Evolutionary conservation across 352 stramenopile genomes (phyloP).

Genomic region (Phytopythium mirpurense): DNA sequence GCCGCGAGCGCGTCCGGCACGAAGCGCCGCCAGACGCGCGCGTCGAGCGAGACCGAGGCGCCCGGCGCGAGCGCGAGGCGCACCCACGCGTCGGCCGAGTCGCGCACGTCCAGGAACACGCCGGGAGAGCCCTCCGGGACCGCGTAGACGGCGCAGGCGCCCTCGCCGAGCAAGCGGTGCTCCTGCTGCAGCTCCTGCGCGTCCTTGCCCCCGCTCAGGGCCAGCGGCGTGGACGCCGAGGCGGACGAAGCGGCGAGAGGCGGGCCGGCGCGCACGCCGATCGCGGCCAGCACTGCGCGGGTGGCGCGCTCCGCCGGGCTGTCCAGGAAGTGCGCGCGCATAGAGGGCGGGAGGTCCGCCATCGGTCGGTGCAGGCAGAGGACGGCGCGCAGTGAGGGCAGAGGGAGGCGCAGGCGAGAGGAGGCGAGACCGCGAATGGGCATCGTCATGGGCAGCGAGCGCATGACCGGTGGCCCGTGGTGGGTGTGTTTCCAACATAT

Average conservation of each 20-base stretch:
- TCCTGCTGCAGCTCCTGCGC: slow-evolving; percentile 32
- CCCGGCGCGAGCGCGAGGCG: slow-evolving; percentile 37
- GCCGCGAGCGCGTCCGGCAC: slow-evolving; percentile 22
- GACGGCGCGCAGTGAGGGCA: not conserved
- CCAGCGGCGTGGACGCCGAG: not conserved
- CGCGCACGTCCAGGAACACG: slow-evolving; percentile 51
- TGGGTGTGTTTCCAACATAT: too few species aligned
- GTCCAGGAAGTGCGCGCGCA: slow-evolving; percentile 58
- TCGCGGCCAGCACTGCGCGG: slow-evolving; percentile 41
- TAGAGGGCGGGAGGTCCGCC: not conserved
- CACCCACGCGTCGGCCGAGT: slow-evolving; percentile 69
- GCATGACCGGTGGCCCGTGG: too few species aligned
- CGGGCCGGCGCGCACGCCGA: slow-evolving; percentile 37
- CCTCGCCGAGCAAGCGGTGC: slow-evolving; percentile 29
- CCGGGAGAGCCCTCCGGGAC: slow-evolving; percentile 29
- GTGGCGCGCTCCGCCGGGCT: slow-evolving; percentile 50
- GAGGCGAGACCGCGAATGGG: too few species aligned
- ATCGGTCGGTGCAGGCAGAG: not conserved
- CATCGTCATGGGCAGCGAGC: too few species aligned
- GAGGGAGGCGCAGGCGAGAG: too few species aligned
- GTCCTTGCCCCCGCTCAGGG: slow-evolving; percentile 11
- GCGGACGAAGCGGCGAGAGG: not conserved
- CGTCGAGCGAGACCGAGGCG: slow-evolving; percentile 23
- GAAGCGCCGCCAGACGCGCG: slow-evolving; percentile 39
- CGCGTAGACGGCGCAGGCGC: slow-evolving; percentile 21